Base-by-base conservation (phyloP, 2,329 filamentous ascomycete species). In the Rachicladosporium sp. region DNA sequence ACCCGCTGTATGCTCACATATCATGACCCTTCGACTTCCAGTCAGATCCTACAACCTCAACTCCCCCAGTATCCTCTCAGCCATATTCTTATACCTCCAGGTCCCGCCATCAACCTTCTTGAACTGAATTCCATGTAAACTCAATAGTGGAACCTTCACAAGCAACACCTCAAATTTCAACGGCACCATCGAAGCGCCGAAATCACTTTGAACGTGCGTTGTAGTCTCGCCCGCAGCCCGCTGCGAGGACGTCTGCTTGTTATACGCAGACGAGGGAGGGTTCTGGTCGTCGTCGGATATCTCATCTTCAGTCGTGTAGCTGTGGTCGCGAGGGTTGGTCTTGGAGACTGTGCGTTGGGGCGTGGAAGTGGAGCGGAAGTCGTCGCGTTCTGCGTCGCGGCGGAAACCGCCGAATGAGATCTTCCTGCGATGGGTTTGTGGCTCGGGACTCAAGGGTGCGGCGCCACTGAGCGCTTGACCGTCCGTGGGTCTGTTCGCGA, bases 21-120 rank as follows among this genome's bases (percentile, higher is more conserved):
- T n/a, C n/a, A n/a, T n/a, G n/a, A n/a, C n/a, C n/a, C n/a, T n/a
- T n/a, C n/a, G n/a, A n/a, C n/a, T n/a, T n/a, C n/a, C n/a, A n/a
- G n/a, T n/a, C n/a, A 27, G 23, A 27, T 27, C 23, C 23, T 27
- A 27, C 23, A 27, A 27, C 23, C 23, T 78, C 50, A 98, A 66
- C 59, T 91, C 87, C 56, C 82, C 78, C 50, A 98, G 68, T 53
- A 98, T 95, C 53, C 87, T 87, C 62, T 94, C 88, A 29, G 91
- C 91, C 87, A 96, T 93, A 56, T 85, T 89, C 69, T 95, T 94
- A 66, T 93, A 98, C 62, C 95, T 88, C 88, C 89, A 96, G 43
- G 91, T 96, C 43, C 93, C 89, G 29, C 91, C 89, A 42, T 84
- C 77, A 50, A 96, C 80, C 58, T 91, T 87, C 71, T 98, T 98